Conservation (phyloP, 179 eudicot genomes). For the Beta lomatogona region DNA sequence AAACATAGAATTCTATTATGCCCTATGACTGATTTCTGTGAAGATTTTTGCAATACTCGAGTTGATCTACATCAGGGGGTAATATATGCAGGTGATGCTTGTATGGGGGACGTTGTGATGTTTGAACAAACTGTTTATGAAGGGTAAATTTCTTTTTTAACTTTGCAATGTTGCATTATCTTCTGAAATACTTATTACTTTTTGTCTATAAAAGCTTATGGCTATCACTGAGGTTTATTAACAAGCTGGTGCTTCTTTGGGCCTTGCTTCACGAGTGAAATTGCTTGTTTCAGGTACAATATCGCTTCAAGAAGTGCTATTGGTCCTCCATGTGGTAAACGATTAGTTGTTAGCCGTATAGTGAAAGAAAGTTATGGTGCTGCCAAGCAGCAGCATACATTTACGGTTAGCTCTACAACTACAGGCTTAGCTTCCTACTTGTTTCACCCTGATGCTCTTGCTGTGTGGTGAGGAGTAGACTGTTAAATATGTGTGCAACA, state of each 20-base stretch:
- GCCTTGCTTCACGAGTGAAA: background rate
- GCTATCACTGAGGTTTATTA: background rate
- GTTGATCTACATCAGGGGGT: slow-evolving; percentile 13
- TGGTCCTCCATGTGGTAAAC: slow-evolving; percentile 76
- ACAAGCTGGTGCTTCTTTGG: background rate
- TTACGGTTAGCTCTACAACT: slow-evolving; percentile 54
- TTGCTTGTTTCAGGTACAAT: slow-evolving; percentile 53
- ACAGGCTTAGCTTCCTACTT: background rate
- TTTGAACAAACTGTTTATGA: slow-evolving; percentile 85
- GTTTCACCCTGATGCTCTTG: background rate
- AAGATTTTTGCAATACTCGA: background rate
- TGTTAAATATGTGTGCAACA: background rate
- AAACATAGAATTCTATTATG: background rate
- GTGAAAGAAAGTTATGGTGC: slow-evolving; percentile 93
- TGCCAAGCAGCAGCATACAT: slow-evolving; percentile 94
- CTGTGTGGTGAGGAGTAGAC: background rate
- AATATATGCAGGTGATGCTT: slow-evolving; percentile 78
- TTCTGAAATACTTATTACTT: background rate
- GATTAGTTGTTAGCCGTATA: slow-evolving; percentile 75
- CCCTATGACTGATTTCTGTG: background rate
- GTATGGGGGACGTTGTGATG: slow-evolving; percentile 78
- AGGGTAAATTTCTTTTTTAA: slow-evolving; percentile 38
- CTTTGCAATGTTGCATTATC: background rate
- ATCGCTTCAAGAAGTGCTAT: slow-evolving; percentile 67
- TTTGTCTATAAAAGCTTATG: background rate